Percentiles rank a stretch among this genome's conserved stretches.
These are phyloP conservation scores for Brachypodium distachyon DNA, from an alignment of 202 grass and related monocot genomes.

Conservation along the genomic window DNA sequence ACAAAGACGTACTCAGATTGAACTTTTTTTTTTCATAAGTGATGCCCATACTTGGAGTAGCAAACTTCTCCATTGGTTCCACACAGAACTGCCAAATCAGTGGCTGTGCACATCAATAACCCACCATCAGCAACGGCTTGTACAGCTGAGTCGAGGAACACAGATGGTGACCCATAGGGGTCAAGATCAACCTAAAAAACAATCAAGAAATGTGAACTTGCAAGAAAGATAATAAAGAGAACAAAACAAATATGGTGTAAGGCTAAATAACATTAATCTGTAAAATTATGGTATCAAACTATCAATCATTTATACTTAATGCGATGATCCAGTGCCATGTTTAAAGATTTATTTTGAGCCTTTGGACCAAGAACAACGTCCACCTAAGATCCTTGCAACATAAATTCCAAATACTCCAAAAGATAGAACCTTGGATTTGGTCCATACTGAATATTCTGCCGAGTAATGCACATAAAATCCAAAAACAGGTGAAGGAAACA, in stretches of 20 bases:
- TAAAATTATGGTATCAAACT: slow-evolving; percentile 2
- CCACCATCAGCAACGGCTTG: slow-evolving; percentile 86
- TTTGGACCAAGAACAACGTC: background rate
- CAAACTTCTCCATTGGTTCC: slow-evolving; percentile 84
- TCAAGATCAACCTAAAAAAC: slow-evolving; percentile 79
- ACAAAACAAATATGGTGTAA: background rate
- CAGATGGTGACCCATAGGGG: slow-evolving; percentile 82
- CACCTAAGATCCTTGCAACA: background rate
- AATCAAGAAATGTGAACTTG: background rate
- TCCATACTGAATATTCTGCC: background rate
- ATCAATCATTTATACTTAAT: background rate
- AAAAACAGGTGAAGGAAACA: background rate
- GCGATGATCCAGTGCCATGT: slow-evolving; percentile 3
- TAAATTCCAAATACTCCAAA: slow-evolving; percentile 12
- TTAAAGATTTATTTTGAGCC: background rate
- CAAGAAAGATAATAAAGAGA: slow-evolving; percentile 4
- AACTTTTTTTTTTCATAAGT: background rate
- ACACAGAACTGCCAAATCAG: slow-evolving; percentile 95
- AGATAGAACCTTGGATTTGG: background rate
- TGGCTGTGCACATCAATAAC: slow-evolving; percentile 87
- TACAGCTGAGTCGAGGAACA: slow-evolving; percentile 89
- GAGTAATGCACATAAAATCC: background rate
- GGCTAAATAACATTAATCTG: background rate
- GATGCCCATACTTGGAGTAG: slow-evolving; percentile 64
- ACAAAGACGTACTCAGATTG: background rate